phyloP scores from a whole-genome alignment of 2,329 filamentous ascomycete genomes.

The Pseudogymnoascus sp. region DNA sequence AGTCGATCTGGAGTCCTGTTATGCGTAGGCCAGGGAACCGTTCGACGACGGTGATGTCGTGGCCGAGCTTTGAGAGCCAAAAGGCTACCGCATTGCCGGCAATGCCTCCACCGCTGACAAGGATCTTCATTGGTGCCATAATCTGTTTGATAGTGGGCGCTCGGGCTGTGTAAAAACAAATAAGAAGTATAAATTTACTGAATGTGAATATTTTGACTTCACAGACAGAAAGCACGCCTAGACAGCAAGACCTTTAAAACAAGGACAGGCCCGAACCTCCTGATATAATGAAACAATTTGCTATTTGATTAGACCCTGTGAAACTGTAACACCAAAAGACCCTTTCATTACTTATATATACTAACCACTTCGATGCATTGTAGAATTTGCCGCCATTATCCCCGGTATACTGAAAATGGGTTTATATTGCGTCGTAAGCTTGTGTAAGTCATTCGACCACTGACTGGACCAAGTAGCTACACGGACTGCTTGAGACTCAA shows the following conservation, averaged over 20 bases:
- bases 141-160: neutral
- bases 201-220: neutral
- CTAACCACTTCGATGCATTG: neutral
- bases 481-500: neutral
- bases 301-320: neutral
- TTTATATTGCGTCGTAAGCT: neutral
- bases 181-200: neutral
- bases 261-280: neutral
- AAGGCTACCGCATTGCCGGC: constrained; percentile 38
- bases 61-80: constrained; percentile 37
- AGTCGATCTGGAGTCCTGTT: constrained; percentile 45
- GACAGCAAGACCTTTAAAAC: neutral
- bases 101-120: constrained; percentile 30
- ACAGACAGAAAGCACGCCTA: neutral
- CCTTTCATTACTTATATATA: neutral
- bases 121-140: constrained; percentile 23
- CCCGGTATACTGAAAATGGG: neutral
- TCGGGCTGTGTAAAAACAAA: neutral
- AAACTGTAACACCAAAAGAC: neutral
- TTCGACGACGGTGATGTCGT: constrained; percentile 34
- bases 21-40: constrained; percentile 34
- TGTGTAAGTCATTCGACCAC: neutral
- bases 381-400: neutral
- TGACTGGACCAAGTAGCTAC: neutral
- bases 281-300: neutral